Evolutionary conservation across 1,139 yeast species (phyloP), one percentile per base, ranked within the genome.

Genomic region (Debaryomyces coudertii): DNA sequence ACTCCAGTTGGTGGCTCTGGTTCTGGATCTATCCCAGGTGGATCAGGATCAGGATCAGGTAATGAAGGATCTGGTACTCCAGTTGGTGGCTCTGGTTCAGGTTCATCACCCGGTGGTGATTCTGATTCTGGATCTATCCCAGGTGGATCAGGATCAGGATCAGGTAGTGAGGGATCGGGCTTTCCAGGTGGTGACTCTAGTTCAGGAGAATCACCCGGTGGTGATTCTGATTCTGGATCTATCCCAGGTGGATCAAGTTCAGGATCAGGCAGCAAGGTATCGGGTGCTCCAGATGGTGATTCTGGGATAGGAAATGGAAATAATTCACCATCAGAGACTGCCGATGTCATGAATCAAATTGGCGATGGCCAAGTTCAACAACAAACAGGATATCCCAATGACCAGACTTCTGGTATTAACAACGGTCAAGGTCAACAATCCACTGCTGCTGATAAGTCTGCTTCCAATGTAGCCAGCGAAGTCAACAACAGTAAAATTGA

Each of bases 291-390:
- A 33, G 23, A 14, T 33, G 24, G 36, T 33, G 36, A 81, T 59
- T 36, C 66, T 52, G 53, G 58, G 57, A 51, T 67, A 54, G 62
- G 24, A 4, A 14, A 9, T 3, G 24, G 23, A n/a, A 20, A n/a
- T 11, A 8, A 14, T 2, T 36, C 38, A 7, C 25, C 28, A 22
- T 11, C 28, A 11, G 12, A 23, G 16, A 46, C 56, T 31, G 68
- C 71, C 24, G 52, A 57, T 14, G 66, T 63, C 12, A 63, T 61
- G 16, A 60, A 58, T 51, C 73, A 69, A 56, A 65, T 68, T 38
- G 50, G 58, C 43, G 73, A 69, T 48, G 73, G 76, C 30, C 73
- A 69, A 58, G 53, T 64, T 35, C 71, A 68, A 55, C 64, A 62
- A 44, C 51, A 65, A 47, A 48, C 53, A 36, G 50, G 51, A 24